A percentile compares a stretch with the other conserved stretches of the same genome.
Evolutionary conservation across 208 protist species (phyloP).

Genomic region (Crithidia fasciculata): DNA sequence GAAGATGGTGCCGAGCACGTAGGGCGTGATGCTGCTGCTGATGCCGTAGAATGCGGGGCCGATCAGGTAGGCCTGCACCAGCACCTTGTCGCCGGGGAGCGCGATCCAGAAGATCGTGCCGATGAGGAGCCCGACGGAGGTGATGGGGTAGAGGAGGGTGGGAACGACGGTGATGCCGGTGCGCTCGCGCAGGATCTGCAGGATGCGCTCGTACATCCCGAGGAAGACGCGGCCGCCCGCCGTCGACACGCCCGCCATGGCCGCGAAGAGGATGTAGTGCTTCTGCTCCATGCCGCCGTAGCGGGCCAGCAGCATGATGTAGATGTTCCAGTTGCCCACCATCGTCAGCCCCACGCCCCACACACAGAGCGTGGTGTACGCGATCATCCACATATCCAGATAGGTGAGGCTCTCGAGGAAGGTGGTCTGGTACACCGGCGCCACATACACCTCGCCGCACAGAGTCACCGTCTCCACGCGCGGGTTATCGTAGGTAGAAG

Average conservation of each 20-base stretch:
- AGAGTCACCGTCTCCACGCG: conserved; percentile 52
- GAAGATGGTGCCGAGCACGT: conserved; percentile 58
- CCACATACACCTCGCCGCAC: conserved; percentile 58
- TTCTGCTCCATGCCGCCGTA: conserved; percentile 43
- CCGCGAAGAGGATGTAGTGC: conserved; percentile 55
- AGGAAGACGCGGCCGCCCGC: conserved; percentile 52
- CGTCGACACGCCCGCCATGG: conserved; percentile 45
- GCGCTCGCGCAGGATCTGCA: conserved; percentile 26
- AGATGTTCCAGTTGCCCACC: conserved; percentile 60
- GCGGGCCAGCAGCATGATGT: conserved; percentile 41
- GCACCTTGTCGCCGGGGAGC: conserved; percentile 40
- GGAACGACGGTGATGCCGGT: conserved; percentile 22
- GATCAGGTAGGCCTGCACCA: conserved; percentile 46
- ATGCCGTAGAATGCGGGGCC: conserved; percentile 48
- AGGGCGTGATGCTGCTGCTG: conserved; percentile 55
- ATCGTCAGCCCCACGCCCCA: conserved; percentile 59
- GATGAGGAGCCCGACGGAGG: conserved; percentile 40
- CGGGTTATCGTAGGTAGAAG: conserved; percentile 45
- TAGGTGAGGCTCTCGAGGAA: conserved; percentile 58
- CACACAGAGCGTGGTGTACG: conserved; percentile 49
- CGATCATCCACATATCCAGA: conserved; percentile 55
- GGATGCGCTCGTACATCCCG: conserved; percentile 46
- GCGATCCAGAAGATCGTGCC: conserved; percentile 51
- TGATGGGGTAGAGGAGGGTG: conserved; percentile 40
- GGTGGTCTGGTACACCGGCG: conserved; percentile 54